Evolutionary conservation across 441 rosid genomes (phyloP).

Genomic region (Adansonia grandidieri): DNA sequence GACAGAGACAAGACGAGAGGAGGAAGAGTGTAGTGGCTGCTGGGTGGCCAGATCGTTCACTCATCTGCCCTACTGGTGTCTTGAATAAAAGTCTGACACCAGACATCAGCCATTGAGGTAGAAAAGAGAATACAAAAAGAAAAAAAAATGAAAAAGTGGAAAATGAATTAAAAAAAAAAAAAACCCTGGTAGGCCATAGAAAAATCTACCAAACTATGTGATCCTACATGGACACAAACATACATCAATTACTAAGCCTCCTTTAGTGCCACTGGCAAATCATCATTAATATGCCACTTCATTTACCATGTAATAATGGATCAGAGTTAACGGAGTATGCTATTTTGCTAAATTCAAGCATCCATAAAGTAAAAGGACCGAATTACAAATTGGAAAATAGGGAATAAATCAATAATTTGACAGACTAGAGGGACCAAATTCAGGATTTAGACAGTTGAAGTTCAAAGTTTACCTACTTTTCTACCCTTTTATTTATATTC

Average conservation of each 20-base stretch:
- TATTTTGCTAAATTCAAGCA: neutral
- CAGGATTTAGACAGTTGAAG: neutral
- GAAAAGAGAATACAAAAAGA: neutral
- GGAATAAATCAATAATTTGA: conserved; percentile 8
- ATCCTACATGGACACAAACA: neutral
- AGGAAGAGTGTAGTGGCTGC: neutral
- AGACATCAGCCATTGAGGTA: neutral
- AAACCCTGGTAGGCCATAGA: no score
- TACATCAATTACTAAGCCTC: neutral
- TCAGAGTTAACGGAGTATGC: neutral
- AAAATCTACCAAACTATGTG: neutral
- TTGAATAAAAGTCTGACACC: neutral
- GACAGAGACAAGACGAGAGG: neutral
- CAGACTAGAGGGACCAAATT: neutral
- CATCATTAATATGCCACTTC: neutral
- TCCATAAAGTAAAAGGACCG: neutral
- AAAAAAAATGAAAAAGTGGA: no score
- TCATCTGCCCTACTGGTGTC: neutral
- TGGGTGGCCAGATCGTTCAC: neutral
- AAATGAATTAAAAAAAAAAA: no score
- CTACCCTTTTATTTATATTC: neutral
- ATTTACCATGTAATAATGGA: neutral
- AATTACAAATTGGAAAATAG: neutral
- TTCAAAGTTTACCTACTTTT: neutral
- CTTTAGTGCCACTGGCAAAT: neutral